Evolutionary conservation across 345 rosid genomes (phyloP), one percentile per base, ranked within the genome.

Genomic region (Gynandropsis gynandra): DNA sequence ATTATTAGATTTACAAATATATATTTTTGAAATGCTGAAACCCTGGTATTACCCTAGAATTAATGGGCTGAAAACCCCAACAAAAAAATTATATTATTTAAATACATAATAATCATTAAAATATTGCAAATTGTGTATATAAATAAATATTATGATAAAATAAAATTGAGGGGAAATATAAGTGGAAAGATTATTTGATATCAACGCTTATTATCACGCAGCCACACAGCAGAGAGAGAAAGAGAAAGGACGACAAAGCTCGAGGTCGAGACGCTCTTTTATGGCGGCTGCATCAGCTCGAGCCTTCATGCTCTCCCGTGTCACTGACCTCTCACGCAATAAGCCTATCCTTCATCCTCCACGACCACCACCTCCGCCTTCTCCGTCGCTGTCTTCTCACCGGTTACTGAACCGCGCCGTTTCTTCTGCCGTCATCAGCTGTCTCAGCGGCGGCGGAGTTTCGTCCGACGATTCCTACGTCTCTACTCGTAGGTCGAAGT

Each of bases 211-310:
- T n/a, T 32, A 58, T 57, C 47, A 57, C 58, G 69, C 62, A 53
- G 54, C 60, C 65, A 64, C 58, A 53, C 42, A 34, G 54, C 44
- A n/a, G 32, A 52, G 46, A 20, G 64, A 49, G 53, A 50, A 20
- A 56, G 33, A 35, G 42, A 47, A 50, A 43, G 19, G 63, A 37
- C 59, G 34, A 37, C 18, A 19, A 20, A 61, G 63, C 63, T 43
- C 44, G 59, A 5, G 29, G 2, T 24, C 27, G 20, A 45, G 35
- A 34, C 56, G 48, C 59, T 46, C 62, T 39, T 47, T 14, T 59
- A 85, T 85, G 94, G 94, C 94, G 66, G 78, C 87, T 50, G 15
- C 85, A 17, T 68, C 77, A 49, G 71, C 77, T 41, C 75, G 81
- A 67, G 75, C 76, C 46, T 73, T 81, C 64, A 41, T 65, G 46